phyloP scores from a whole-genome alignment of 108 stramenopile genomes.

The Skeletonema potamos region DNA sequence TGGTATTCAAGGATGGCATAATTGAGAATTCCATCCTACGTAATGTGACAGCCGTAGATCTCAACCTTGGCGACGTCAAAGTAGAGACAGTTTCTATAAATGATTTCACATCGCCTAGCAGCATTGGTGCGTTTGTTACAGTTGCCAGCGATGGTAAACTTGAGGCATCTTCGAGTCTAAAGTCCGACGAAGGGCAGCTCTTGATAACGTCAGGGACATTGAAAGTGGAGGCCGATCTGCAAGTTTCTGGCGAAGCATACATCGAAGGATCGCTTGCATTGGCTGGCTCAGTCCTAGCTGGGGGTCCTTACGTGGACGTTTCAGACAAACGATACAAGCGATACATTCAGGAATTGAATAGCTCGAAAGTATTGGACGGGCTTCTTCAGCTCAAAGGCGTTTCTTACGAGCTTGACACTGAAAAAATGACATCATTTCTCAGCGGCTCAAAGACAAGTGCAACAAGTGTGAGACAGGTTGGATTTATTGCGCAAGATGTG shows the following conservation, averaged over 20 bases:
- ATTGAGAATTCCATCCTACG: conserved; percentile 39
- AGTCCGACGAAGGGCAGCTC: conserved; percentile 5
- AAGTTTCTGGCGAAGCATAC: conserved; percentile 48
- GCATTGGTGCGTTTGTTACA: conserved; percentile 21
- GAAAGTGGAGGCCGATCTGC: conserved; percentile 24
- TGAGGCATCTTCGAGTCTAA: conserved; percentile 10
- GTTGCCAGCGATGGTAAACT: conserved; percentile 37
- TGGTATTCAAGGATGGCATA: conserved; percentile 25
- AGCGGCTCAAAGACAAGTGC: neutral
- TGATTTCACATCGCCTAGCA: conserved; percentile 15
- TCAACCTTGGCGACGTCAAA: conserved; percentile 24
- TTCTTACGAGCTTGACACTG: conserved; percentile 40
- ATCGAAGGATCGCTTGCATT: conserved; percentile 55
- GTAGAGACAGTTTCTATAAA: conserved; percentile 39
- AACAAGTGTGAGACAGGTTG: conserved; percentile 27
- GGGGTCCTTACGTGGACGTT: conserved; percentile 64
- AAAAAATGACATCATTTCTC: conserved; percentile 19
- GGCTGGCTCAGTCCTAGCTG: conserved; percentile 56
- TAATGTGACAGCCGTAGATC: conserved; percentile 44
- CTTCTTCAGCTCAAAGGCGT: conserved; percentile 45
- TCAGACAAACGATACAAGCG: conserved; percentile 55
- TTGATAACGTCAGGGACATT: conserved; percentile 16
- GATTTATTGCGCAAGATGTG: conserved; percentile 69
- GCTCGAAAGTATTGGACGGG: conserved; percentile 28
- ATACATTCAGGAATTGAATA: conserved; percentile 35